Base-by-base conservation (phyloP, 169 alveolate genomes). In the Cryptosporidium baileyi region DNA sequence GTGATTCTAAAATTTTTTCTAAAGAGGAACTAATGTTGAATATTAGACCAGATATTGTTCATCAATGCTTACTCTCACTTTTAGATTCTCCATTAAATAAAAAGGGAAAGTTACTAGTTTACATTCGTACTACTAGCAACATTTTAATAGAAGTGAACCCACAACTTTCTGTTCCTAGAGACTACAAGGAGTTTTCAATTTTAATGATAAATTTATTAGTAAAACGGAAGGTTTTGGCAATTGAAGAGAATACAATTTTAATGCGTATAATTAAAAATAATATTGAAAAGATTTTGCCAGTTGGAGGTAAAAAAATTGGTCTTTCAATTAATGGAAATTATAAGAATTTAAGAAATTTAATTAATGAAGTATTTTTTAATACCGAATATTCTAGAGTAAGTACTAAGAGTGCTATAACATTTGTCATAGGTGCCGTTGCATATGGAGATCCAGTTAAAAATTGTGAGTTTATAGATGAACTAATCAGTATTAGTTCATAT, bases 361-460 rank as follows among this genome's bases (percentile, higher is more conserved):
- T 90, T 32, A 88, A 88, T 54, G 88, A 82, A 47, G 90, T 85
- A 80, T 89, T 91, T 67, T 89, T 40, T 32, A 43, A 82, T 47
- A 13, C 30, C 8, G 80, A 62, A 43, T 19, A 57, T 5, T 57
- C 34, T 30, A 57, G 11, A 57, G 9, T 9, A 4, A n/a, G 0
- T 26, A 49, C 30, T 6, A 81, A 81, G 40, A 59, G 65, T 24
- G 88, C 94, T 57, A 80, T 94, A n/a, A 93, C 94, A 15, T 91
- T 94, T 82, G 92, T 92, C 61, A 80, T 94, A 51, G 97, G 97
- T 41, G 94, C 97, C 4, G 94, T 92, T 40, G 93, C 96, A 60
- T 90, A 91, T 82, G 90, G 95, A 7, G 94, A 94, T 40, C 94
- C 96, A 8, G 80, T 89, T 61, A 91, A 82, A 61, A 92, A 91